Conservation (phyloP, 192 early-diverging fungal species). For the Phycomyces blakesleeanus region DNA sequence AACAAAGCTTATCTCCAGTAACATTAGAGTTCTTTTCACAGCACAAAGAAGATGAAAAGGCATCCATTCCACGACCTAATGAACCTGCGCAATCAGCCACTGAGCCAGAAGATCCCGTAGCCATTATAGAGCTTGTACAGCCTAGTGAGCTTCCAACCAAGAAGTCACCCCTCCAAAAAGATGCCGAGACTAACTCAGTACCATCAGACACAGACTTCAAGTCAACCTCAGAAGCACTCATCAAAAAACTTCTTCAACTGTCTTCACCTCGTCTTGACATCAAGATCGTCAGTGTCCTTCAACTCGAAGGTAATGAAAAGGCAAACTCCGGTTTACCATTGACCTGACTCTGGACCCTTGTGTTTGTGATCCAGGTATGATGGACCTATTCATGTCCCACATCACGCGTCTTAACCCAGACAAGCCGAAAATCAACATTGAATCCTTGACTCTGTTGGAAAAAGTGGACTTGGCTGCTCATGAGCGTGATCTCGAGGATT, state of each 20-base stretch:
- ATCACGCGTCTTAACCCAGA: constrained; percentile 14
- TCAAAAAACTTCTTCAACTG: constrained; percentile 27
- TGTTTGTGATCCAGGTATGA: constrained; percentile 23
- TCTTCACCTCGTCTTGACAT: constrained; percentile 27
- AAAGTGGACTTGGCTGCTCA: constrained; percentile 11
- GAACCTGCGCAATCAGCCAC: no score
- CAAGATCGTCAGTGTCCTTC: constrained; percentile 33
- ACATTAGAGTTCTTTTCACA: neutral
- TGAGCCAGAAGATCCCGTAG: no score
- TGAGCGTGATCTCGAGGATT: constrained; percentile 21
- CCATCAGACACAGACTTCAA: constrained; percentile 7
- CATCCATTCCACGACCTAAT: neutral
- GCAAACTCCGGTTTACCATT: neutral
- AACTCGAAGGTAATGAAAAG: constrained; percentile 27
- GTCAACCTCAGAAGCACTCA: constrained; percentile 30
- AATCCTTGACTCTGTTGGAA: constrained; percentile 1
- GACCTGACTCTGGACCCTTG: neutral
- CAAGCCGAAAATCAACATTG: neutral
- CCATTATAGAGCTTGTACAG: neutral
- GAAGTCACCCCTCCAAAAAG: neutral
- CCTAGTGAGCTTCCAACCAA: neutral
- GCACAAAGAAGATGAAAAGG: neutral
- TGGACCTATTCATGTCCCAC: constrained; percentile 35
- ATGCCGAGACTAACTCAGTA: neutral
- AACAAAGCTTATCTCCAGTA: neutral